Conservation (phyloP, 2,329 filamentous ascomycete genomes). For the Penicillium sp. region DNA sequence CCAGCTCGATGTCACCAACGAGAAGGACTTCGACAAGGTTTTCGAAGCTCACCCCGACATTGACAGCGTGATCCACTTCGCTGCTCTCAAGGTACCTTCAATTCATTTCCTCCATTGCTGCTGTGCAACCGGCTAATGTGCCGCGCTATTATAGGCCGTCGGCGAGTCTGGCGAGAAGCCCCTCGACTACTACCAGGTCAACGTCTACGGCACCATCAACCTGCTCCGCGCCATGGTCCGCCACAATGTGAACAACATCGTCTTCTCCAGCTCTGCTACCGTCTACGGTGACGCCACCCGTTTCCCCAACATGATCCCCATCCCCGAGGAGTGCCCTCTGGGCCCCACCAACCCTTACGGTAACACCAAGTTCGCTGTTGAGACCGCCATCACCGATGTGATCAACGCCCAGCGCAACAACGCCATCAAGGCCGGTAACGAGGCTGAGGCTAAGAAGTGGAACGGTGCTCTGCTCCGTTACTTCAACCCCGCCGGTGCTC, state of each 20-base stretch:
- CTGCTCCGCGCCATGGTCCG: slow-evolving; percentile 85
- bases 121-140: no score
- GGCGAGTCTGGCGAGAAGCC: slow-evolving; percentile 93
- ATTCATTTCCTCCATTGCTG: slow-evolving; percentile 6
- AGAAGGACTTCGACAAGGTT: slow-evolving; percentile 79
- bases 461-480: slow-evolving; percentile 93
- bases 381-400: slow-evolving; percentile 88
- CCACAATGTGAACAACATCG: slow-evolving; percentile 93
- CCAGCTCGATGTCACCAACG: slow-evolving; percentile 85
- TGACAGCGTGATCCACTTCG: slow-evolving; percentile 98
- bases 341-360: slow-evolving; percentile 98
- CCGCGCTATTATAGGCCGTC: slow-evolving; percentile 68
- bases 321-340: slow-evolving; percentile 94
- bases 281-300: slow-evolving; percentile 98
- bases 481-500: slow-evolving; percentile 95
- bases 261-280: slow-evolving; percentile 97
- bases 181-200: slow-evolving; percentile 96
- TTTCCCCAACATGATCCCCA: slow-evolving; percentile 97
- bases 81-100: slow-evolving; percentile 78
- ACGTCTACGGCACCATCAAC: slow-evolving; percentile 88
- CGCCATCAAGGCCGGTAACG: slow-evolving; percentile 76
- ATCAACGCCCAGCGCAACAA: slow-evolving; percentile 86
- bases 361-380: slow-evolving; percentile 91
- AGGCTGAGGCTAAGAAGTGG: slow-evolving; percentile 72
- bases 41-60: slow-evolving; percentile 90